Evolutionary conservation across 2,329 filamentous ascomycete species (phyloP).

Genomic region (Diaporthe sp.): DNA sequence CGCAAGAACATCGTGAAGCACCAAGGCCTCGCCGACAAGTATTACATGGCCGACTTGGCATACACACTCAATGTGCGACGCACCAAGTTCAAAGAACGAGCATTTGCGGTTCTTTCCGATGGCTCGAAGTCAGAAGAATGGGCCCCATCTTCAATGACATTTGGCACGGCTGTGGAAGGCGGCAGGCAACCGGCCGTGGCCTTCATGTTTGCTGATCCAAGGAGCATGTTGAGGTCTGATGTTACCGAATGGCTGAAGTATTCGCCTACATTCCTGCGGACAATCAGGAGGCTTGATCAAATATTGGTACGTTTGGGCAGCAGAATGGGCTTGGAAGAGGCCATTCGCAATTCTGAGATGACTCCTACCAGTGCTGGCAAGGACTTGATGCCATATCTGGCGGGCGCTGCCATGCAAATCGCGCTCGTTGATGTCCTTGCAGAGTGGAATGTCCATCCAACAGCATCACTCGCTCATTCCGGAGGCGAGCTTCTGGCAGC

Average conservation of each 20-base stretch:
- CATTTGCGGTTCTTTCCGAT: not conserved
- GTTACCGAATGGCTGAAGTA: not conserved
- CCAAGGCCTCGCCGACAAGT: not conserved
- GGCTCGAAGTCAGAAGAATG: not conserved
- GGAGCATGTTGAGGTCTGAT: not conserved
- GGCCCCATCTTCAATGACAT: not conserved
- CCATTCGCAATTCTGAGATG: not conserved
- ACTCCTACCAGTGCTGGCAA: not conserved
- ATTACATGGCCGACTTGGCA: not conserved
- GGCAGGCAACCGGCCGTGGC: not conserved
- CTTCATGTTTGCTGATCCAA: not conserved
- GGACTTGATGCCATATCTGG: not conserved
- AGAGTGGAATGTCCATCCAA: not conserved
- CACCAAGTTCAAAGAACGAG: not conserved
- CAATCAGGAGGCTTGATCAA: not conserved
- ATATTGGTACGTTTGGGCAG: not conserved
- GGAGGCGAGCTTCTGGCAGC: not conserved
- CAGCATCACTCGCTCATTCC: not conserved
- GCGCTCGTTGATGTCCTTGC: not conserved
- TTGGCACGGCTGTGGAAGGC: not conserved
- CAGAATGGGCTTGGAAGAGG: not conserved
- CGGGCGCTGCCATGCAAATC: not conserved
- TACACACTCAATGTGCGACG: slow-evolving; percentile 7
- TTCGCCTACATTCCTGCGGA: not conserved
- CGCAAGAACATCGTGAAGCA: not conserved